Conservation (phyloP, 2,329 filamentous ascomycete genomes). For the Trichophyton verrucosum region DNA sequence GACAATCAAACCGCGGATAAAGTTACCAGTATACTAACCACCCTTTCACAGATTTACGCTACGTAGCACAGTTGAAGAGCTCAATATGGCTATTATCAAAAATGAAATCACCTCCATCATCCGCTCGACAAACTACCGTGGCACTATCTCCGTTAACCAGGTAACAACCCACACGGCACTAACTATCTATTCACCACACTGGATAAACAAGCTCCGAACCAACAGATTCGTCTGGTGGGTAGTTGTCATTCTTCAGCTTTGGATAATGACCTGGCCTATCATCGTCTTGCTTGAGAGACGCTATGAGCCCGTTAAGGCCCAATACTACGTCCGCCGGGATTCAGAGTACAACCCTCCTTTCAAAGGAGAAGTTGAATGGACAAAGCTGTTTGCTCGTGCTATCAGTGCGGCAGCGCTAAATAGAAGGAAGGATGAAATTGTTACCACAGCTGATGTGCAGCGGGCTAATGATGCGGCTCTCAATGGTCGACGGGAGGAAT, state of each 20-base stretch:
- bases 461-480: background rate
- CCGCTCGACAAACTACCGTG: slow-evolving; percentile 27
- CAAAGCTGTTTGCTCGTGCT: slow-evolving; percentile 23
- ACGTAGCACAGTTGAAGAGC: slow-evolving; percentile 16
- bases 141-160: slow-evolving; percentile 19
- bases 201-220: slow-evolving; percentile 27
- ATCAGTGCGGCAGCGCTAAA: slow-evolving; percentile 27
- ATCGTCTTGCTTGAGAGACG: slow-evolving; percentile 27
- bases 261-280: slow-evolving; percentile 30
- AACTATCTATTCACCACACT: slow-evolving; percentile 29
- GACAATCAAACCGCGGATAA: no score
- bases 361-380: slow-evolving; percentile 20
- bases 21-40: background rate
- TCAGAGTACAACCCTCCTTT: slow-evolving; percentile 13
- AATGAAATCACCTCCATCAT: slow-evolving; percentile 25
- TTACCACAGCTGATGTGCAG: slow-evolving; percentile 14
- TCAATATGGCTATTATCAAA: slow-evolving; percentile 18
- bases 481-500: background rate
- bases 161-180: slow-evolving; percentile 20
- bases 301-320: slow-evolving; percentile 23
- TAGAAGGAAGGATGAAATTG: slow-evolving; percentile 15
- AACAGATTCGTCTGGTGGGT: slow-evolving; percentile 25
- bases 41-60: slow-evolving; percentile 20
- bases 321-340: slow-evolving; percentile 21
- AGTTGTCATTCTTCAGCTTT: slow-evolving; percentile 28